Percentiles rank a stretch among this genome's conserved stretches.
Conservation (phyloP, 345 rosid genomes). For the Rhodamnia argentea region DNA sequence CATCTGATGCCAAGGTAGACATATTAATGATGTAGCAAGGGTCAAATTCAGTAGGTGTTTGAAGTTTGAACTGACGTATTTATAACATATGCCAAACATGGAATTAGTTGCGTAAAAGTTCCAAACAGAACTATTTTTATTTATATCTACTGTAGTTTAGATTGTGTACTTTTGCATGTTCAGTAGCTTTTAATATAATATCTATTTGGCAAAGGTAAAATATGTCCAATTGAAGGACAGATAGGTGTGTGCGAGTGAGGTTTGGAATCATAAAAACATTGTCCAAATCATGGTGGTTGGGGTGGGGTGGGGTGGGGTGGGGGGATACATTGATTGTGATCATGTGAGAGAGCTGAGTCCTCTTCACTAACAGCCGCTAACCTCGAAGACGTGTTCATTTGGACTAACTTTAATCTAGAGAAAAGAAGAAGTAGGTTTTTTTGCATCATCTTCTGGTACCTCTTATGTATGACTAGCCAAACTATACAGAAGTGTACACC, state of each 20-base stretch:
- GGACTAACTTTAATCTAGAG: not conserved
- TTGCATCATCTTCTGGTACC: not conserved
- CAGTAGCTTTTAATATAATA: not conserved
- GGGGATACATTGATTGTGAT: not conserved
- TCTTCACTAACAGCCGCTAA: not conserved
- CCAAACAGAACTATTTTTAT: not conserved
- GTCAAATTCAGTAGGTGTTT: not conserved
- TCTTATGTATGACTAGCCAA: not conserved
- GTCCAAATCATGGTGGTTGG: not conserved
- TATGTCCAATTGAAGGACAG: not conserved
- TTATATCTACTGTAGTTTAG: not conserved
- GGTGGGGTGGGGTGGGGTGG: not conserved
- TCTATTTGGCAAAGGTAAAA: not conserved
- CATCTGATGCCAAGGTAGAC: not conserved
- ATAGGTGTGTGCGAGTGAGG: not conserved
- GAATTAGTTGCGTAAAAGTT: not conserved
- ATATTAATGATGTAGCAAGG: not conserved
- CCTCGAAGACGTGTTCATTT: not conserved
- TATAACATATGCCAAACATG: not conserved
- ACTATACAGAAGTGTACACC: not conserved
- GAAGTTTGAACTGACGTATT: not conserved
- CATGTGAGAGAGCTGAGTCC: not conserved
- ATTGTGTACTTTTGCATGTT: not conserved
- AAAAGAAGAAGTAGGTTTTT: not conserved
- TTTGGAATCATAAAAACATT: not conserved